A percentile compares a stretch with the other conserved stretches of the same genome.
phyloP scores from a whole-genome alignment of 1,139 yeast genomes.

The Magnusiomyces clavatus region DNA sequence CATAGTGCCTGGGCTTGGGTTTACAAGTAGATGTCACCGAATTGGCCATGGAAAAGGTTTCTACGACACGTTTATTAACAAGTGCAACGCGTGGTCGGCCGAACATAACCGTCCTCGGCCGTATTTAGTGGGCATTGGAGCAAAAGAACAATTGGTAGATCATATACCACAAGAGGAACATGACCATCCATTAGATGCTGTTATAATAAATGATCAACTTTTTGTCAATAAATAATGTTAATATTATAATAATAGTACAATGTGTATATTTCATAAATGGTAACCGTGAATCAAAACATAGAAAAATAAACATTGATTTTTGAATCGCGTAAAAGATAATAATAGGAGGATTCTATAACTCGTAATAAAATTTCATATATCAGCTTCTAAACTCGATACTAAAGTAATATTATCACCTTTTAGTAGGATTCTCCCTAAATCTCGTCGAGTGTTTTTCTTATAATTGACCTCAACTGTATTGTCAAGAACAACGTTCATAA shows the following conservation, averaged over 20 bases:
- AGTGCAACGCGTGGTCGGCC: slow-evolving; percentile 37
- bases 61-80: slow-evolving; percentile 69
- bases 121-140: slow-evolving; percentile 55
- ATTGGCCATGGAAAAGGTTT: slow-evolving; percentile 93
- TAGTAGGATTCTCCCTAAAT: slow-evolving; percentile 51
- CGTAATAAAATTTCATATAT: not conserved
- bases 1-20: slow-evolving; percentile 82
- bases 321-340: too few relatives aligned
- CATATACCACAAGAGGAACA: slow-evolving; percentile 60
- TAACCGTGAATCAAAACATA: not conserved
- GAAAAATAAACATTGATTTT: not conserved
- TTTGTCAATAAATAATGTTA: not conserved
- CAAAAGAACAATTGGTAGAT: slow-evolving; percentile 57
- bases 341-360: too few relatives aligned
- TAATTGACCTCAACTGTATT: slow-evolving; percentile 66
- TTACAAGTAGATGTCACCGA: slow-evolving; percentile 46
- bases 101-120: slow-evolving; percentile 17
- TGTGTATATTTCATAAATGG: not conserved
- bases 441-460: slow-evolving; percentile 38
- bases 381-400: slow-evolving; percentile 48
- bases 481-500: slow-evolving; percentile 92
- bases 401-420: slow-evolving; percentile 93
- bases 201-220: slow-evolving; percentile 37
- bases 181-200: slow-evolving; percentile 57
- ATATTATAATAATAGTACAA: not conserved